These are phyloP conservation scores for Fusarium graminum DNA, from an alignment of 2,329 filamentous ascomycete genomes.

Conservation along the genomic window DNA sequence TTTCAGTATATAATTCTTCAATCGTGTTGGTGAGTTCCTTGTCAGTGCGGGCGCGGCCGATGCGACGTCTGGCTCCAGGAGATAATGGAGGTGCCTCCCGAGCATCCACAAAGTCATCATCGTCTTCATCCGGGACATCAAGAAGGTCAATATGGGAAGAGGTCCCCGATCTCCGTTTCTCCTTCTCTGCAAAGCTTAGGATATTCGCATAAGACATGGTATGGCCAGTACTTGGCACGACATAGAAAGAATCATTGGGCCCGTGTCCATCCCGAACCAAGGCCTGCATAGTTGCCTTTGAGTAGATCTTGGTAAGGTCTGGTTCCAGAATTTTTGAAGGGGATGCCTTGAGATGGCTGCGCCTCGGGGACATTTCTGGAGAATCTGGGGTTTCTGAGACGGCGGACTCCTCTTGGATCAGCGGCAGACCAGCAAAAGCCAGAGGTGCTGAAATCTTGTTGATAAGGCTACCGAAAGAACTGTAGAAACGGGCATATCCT, in stretches of 20 bases:
- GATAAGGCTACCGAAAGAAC: conserved; percentile 88
- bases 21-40: conserved; percentile 73
- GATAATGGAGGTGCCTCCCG: conserved; percentile 71
- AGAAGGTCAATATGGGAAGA: conserved; percentile 65
- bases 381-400: conserved; percentile 51
- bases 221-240: conserved; percentile 91
- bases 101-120: conserved; percentile 93
- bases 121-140: conserved; percentile 69
- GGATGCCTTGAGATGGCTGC: conserved; percentile 54
- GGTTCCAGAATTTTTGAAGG: conserved; percentile 59
- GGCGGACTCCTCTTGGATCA: conserved; percentile 68
- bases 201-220: conserved; percentile 96
- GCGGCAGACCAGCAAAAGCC: conserved; percentile 90
- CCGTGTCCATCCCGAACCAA: conserved; percentile 77
- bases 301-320: conserved; percentile 87
- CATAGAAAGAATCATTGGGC: conserved; percentile 86
- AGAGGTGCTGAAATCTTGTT: conserved; percentile 90
- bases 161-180: conserved; percentile 70
- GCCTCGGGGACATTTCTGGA: conserved; percentile 57
- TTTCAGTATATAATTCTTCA: conserved; percentile 91
- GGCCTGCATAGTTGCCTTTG: conserved; percentile 84
- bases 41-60: conserved; percentile 58
- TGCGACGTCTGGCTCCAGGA: conserved; percentile 57
- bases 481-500: conserved; percentile 92
- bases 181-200: conserved; percentile 76